Conservation (phyloP, 2,329 filamentous ascomycete species). For the Pseudocercospora eumusae region DNA sequence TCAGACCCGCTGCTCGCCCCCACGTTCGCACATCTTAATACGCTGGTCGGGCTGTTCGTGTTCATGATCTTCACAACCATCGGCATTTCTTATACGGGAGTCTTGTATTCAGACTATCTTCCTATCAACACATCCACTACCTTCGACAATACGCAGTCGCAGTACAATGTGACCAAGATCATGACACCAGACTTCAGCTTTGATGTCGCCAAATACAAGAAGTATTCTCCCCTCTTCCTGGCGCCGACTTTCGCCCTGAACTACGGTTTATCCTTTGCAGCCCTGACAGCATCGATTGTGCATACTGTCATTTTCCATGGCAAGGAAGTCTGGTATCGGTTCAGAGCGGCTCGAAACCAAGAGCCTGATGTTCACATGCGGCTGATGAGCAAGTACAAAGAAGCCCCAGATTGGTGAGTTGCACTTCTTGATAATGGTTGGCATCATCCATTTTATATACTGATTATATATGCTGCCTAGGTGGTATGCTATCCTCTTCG, state of each 20-base stretch:
- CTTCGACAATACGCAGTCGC: constrained; percentile 78
- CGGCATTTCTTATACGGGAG: constrained; percentile 83
- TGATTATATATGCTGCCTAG: background rate
- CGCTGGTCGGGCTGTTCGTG: constrained; percentile 59
- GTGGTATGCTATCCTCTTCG: constrained; percentile 62
- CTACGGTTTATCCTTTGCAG: constrained; percentile 84
- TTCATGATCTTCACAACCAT: constrained; percentile 57
- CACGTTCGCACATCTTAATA: constrained; percentile 71
- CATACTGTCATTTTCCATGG: constrained; percentile 86
- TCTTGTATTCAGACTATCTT: constrained; percentile 80
- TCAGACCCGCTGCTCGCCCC: constrained; percentile 55
- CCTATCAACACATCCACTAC: constrained; percentile 80
- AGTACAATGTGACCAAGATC: constrained; percentile 80
- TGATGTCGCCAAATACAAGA: constrained; percentile 71
- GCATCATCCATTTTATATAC: background rate
- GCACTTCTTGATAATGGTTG: background rate
- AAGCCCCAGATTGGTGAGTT: constrained; percentile 65
- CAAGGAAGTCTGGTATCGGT: constrained; percentile 76
- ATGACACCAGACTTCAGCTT: constrained; percentile 77
- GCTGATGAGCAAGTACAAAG: constrained; percentile 77
- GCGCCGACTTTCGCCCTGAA: constrained; percentile 86
- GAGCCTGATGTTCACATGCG: constrained; percentile 77
- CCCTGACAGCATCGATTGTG: constrained; percentile 73
- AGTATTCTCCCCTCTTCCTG: constrained; percentile 81
- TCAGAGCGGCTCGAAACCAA: constrained; percentile 53